Conservation (phyloP, 2,329 filamentous ascomycete genomes). For the Sporothrix variecibatus region DNA sequence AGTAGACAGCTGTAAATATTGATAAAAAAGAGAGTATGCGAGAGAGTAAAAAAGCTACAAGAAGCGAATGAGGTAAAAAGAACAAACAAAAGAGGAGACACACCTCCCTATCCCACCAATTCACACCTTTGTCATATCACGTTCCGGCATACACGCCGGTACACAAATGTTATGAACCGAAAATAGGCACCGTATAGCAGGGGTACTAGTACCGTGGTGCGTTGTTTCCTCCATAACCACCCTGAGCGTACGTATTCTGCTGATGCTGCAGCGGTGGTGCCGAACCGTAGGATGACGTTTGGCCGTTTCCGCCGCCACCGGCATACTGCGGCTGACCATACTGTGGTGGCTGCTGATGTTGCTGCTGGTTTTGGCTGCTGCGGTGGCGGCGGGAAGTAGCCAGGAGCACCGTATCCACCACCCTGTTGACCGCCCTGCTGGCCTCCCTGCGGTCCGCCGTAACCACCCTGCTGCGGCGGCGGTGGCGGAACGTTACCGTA, state of each 20-base stretch:
- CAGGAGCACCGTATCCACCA: constrained; percentile 32
- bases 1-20: neutral
- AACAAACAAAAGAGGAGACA: neutral
- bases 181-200: neutral
- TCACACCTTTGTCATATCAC: too few relatives aligned
- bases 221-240: constrained; percentile 9
- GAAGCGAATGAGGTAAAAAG: neutral
- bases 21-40: neutral
- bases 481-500: constrained; percentile 23
- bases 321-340: constrained; percentile 25
- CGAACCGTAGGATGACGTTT: constrained; percentile 16
- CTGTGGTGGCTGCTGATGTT: constrained; percentile 10
- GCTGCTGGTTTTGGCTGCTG: neutral
- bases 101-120: neutral
- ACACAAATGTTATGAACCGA: neutral
- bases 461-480: constrained; percentile 9
- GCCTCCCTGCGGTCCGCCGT: constrained; percentile 28
- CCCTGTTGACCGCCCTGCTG: constrained; percentile 32
- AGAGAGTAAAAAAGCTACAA: neutral
- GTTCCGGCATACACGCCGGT: neutral
- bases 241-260: constrained; percentile 22
- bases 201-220: constrained; percentile 26
- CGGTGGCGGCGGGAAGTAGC: constrained; percentile 28
- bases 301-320: neutral
- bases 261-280: constrained; percentile 20